Evolutionary conservation across 2,329 filamentous ascomycete genomes (phyloP).

Genomic region (Chaetomium sp.): DNA sequence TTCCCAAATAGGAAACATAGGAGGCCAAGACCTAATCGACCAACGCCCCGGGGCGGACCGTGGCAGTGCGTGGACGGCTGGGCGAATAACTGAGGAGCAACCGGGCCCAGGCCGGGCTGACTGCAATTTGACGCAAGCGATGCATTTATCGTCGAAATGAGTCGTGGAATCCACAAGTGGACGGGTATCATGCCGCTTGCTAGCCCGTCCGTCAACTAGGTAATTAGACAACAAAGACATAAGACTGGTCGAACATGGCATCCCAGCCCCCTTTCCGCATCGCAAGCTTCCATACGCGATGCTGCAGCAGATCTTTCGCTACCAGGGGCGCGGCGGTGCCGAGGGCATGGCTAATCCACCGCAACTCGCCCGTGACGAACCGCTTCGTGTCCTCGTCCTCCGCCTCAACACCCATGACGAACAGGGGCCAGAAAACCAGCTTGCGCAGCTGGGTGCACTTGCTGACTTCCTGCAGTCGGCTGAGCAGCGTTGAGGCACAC

Average conservation of each 20-base stretch:
- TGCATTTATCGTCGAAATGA: background rate
- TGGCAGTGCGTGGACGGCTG: background rate
- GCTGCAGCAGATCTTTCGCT: conserved; percentile 9
- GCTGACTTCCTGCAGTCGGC: background rate
- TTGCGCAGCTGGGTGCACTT: conserved; percentile 13
- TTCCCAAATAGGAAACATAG: conserved; percentile 5
- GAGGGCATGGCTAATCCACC: conserved; percentile 17
- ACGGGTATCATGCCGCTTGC: background rate
- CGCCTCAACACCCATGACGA: conserved; percentile 7
- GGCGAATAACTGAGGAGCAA: background rate
- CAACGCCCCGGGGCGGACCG: background rate
- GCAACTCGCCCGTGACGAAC: conserved; percentile 7
- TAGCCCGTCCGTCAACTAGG: background rate
- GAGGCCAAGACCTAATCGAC: conserved; percentile 10
- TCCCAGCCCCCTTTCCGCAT: background rate
- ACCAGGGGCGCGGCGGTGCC: conserved; percentile 13
- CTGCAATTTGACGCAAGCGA: background rate
- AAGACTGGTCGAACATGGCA: conserved; percentile 13
- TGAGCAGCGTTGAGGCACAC: background rate
- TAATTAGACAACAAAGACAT: conserved; percentile 13
- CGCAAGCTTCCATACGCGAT: background rate
- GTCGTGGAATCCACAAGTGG: background rate
- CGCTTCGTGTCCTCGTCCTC: background rate
- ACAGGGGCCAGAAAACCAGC: conserved; percentile 18
- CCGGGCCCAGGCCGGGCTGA: background rate